Base-by-base conservation (phyloP, 371 early-diverging fungal genomes). In the Mortierella sp. region DNA sequence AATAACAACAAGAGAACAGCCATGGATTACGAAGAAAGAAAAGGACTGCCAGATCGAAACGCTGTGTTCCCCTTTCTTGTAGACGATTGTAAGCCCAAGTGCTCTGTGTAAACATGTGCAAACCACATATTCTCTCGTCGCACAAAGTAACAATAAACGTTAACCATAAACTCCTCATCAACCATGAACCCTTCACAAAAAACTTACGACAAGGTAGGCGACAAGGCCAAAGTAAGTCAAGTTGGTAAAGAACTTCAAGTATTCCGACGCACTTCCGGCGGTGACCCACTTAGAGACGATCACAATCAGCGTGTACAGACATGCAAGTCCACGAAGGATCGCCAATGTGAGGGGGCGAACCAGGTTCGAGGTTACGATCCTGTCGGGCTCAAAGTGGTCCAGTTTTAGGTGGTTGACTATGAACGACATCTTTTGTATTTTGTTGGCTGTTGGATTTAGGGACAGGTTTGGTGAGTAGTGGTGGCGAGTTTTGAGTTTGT, bases 351-450 rank as follows among this genome's bases (percentile, higher is more conserved):
- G 80, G 2, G 90, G 80, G 10, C 90, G 88, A 29, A 92, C 88
- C 83, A 89, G 88, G 70, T 91, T 79, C 1, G 93, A 92, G 10
- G 91, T 91, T 8, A 92, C 91, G 32, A 91, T 90, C 71, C 84
- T 76, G 76, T 91, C 91, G 16, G 93, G 91, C 6, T 88, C 89
- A 56, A 93, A 91, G 55, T 84, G 86, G 79, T 91, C 90, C 65
- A 93, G 78, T 49, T 72, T 78, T 2, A 77, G 44, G 18, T 35
- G 32, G 0, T 55, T 55, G 18, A 27, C 32, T n/a, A 71, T 65
- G 48, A 44, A 55, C 14, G 32, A 29, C n/a, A 29, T 4, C 41
- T 41, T 49, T 43, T 21, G 32, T 35, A 21, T 63, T 21, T 32
- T 18, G 32, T 58, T 35, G 63, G 1, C 11, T 35, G 65, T 38